Percentiles rank a stretch among this genome's conserved stretches.
phyloP scores from a whole-genome alignment of 1,284 basidiomycete species.

The Papiliotrema flavescens region DNA sequence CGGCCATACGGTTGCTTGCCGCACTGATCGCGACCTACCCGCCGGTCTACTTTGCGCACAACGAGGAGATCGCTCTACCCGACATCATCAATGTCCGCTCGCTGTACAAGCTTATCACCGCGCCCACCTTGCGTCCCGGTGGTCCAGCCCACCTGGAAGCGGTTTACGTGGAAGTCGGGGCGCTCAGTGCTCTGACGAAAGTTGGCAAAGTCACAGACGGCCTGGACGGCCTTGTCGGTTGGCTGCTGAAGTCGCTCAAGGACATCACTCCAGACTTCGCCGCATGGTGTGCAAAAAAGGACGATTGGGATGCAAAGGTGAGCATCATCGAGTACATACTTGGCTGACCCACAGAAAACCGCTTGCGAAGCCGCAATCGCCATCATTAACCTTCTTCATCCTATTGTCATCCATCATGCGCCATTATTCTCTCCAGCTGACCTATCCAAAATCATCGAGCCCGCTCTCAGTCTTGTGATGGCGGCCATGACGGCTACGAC shows the following conservation, averaged over 20 bases:
- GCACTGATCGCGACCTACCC: conserved; percentile 30
- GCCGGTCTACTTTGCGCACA: conserved; percentile 21
- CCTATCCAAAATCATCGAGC: conserved; percentile 30
- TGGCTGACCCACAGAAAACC: conserved; percentile 24
- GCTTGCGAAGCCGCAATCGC: conserved; percentile 25
- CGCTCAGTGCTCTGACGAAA: conserved; percentile 36
- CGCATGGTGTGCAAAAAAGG: conserved; percentile 25
- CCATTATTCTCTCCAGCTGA: conserved; percentile 40
- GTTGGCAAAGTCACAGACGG: conserved; percentile 31
- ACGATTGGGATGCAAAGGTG: conserved; percentile 8
- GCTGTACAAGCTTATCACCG: conserved; percentile 29
- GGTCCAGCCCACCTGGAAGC: conserved; percentile 24
- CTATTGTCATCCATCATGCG: conserved; percentile 33
- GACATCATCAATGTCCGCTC: conserved; percentile 24
- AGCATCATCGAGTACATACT: conserved; percentile 16
- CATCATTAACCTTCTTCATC: conserved; percentile 34
- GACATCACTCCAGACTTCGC: conserved; percentile 30
- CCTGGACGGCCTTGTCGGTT: conserved; percentile 36
- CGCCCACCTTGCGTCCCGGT: conserved; percentile 4
- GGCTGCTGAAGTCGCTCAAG: conserved; percentile 23
- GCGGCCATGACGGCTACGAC: conserved; percentile 21
- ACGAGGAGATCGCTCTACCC: conserved; percentile 15
- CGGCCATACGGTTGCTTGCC: conserved; percentile 37
- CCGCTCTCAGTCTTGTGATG: conserved; percentile 35
- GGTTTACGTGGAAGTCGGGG: conserved; percentile 35